Evolutionary conservation across 2,329 filamentous ascomycete species (phyloP), one percentile per base, ranked within the genome.

Genomic region (Juglanconis sp.): DNA sequence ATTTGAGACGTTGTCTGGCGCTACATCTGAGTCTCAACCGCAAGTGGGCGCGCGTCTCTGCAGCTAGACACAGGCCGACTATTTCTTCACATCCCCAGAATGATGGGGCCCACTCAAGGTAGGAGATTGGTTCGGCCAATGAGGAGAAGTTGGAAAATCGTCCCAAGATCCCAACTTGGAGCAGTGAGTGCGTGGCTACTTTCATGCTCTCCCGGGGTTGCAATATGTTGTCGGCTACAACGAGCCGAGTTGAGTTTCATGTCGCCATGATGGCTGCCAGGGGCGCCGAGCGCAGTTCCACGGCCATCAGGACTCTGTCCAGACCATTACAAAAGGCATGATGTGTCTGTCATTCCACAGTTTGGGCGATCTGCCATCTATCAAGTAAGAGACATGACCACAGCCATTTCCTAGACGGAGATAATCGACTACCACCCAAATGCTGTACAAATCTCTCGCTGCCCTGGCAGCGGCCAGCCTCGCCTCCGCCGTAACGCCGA

Each of bases 401-500:
- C 24, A 24, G 24, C 24, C 24, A 24, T 24, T 24, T 24, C 24
- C 44, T 47, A n/a, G 17, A 24, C 15, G 4, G 38, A 17, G 44
- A 47, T 47, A 47, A 3, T 15, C 35, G 24, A 3, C n/a, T 9
- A 11, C 8, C 5, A 13, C 60, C 60, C 69, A 66, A 61, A 76
- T 77, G 72, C 56, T 72, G 38, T 71, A 67, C 51, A 68, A 68
- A 64, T 70, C 64, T 38, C 42, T 76, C 38, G 44, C 69, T 34
- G 65, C 68, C 35, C 65, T 76, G 57, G 66, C 68, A 53, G 71
- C 72, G 40, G 71, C 71, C 48, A 68, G 73, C 38, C 57, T 69
- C 44, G 68, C 70, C 30, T 67, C 75, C 34, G 78, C 76, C 9
- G 68, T 68, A 8, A 79, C 78, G 11, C 78, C 78, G 4, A 51